phyloP scores from a whole-genome alignment of 2,329 filamentous ascomycete species.

The Fusarium torulosum region DNA sequence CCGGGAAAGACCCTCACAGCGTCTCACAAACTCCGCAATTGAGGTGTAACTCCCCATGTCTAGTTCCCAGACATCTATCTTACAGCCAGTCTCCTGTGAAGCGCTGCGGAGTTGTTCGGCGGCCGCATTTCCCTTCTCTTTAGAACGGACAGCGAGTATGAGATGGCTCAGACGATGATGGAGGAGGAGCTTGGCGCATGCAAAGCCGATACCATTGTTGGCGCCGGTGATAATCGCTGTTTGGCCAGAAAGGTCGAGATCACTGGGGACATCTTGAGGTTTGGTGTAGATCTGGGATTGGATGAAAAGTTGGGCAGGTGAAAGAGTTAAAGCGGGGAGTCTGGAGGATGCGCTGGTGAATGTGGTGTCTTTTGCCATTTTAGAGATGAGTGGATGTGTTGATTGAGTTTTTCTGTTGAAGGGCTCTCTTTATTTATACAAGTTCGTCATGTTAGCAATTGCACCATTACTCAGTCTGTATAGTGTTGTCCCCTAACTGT shows the following conservation, averaged over 20 bases:
- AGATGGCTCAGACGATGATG: not conserved
- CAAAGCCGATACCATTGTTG: conserved; percentile 10
- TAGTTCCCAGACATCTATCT: conserved; percentile 3
- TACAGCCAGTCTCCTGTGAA: fast-evolving
- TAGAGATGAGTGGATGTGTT: too few species aligned
- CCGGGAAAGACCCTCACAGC: not conserved
- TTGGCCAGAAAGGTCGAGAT: not conserved
- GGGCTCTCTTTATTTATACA: too few species aligned
- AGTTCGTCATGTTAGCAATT: too few species aligned
- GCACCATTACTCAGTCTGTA: too few species aligned
- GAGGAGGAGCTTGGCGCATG: conserved; percentile 1
- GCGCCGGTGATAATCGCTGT: not conserved
- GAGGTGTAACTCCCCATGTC: conserved; percentile 5
- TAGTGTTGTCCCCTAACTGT: too few species aligned
- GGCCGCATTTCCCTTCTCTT: not conserved
- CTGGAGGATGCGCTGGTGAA: conserved; percentile 7
- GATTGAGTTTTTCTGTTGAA: too few species aligned
- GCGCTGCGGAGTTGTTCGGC: not conserved
- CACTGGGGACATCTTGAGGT: not conserved
- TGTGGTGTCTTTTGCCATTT: not conserved
- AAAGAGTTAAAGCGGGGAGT: conserved; percentile 8
- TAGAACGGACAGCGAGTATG: conserved; percentile 3
- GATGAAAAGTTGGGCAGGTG: not conserved
- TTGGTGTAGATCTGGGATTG: conserved; percentile 8
- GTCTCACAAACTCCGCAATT: not conserved